Evolutionary conservation across 192 early-diverging fungal species (phyloP).

Genomic region (Coemansia sp.): DNA sequence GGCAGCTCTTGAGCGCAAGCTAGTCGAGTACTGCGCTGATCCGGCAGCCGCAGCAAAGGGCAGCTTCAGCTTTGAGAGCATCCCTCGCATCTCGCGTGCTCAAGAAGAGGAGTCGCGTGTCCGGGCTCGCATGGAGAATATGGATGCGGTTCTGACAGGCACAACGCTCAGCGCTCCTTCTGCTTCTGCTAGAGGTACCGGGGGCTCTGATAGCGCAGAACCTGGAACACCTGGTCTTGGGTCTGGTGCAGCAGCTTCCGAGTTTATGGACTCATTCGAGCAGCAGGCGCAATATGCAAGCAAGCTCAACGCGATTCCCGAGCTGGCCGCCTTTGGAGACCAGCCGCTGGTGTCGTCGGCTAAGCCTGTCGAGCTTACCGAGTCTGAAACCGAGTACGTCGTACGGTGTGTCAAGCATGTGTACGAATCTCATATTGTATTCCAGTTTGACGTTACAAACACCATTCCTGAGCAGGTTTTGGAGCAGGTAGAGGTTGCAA

Average conservation of each 20-base stretch:
- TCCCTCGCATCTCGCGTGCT: slow-evolving; percentile 80
- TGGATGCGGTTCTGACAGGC: slow-evolving; percentile 50
- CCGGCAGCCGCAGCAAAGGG: slow-evolving; percentile 57
- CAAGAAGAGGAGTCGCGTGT: slow-evolving; percentile 83
- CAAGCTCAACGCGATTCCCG: slow-evolving; percentile 76
- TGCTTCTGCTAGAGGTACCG: slow-evolving; percentile 4
- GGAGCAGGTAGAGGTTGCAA: slow-evolving; percentile 85
- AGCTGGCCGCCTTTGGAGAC: slow-evolving; percentile 77
- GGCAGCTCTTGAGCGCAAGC: slow-evolving; percentile 79
- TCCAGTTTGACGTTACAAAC: slow-evolving; percentile 95
- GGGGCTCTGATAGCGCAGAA: slow-evolving; percentile 4
- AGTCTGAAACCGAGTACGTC: slow-evolving; percentile 94
- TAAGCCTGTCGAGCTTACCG: slow-evolving; percentile 79
- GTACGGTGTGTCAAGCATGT: slow-evolving; percentile 92
- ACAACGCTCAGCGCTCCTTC: slow-evolving; percentile 29
- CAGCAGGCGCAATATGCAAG: slow-evolving; percentile 75
- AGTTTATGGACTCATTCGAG: slow-evolving; percentile 33
- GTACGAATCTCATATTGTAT: slow-evolving; percentile 86
- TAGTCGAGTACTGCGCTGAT: slow-evolving; percentile 83
- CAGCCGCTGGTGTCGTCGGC: slow-evolving; percentile 73
- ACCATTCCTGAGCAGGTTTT: slow-evolving; percentile 91
- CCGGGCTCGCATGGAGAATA: slow-evolving; percentile 52
- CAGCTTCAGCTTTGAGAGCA: slow-evolving; percentile 74
- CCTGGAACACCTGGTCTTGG: slow-evolving; percentile 20
- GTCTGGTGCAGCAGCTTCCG: slow-evolving; percentile 16